Base-by-base conservation (phyloP, 805 yeast species). In the Ogataea siamensis region DNA sequence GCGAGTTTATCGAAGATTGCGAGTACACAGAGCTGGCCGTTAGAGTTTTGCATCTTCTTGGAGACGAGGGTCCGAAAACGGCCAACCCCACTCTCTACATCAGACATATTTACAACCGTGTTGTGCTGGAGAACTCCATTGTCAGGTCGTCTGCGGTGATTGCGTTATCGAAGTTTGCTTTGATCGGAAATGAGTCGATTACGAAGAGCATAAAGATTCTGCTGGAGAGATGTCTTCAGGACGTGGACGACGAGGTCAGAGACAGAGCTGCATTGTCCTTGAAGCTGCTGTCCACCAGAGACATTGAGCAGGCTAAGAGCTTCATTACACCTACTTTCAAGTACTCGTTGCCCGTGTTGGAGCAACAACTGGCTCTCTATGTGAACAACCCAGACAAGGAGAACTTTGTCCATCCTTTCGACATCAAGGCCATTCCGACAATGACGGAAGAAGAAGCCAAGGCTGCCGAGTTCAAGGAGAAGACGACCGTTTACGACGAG, bases 1-100 rank as follows among this genome's bases (percentile, higher is more conserved):
- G 98, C 72, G 99, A 93, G 64, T 89, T 88, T 58, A 93, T 93
- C 54, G 99, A 93, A 66, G 99, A 93, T 70, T 93, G 98, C 68
- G 99, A 93, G 67, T 91, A 74, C 67, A 85, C 96, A 20, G 96
- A 88, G 64, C 78, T 93, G 45, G 78, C 94, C 18, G 95, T 89
- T n/a, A 78, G 98, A 58, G 82, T 93, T 42, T 73, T 93, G 62
- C 96, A 89, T 64, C 64, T 91, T 45, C 74, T 93, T 49, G 99
- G 99, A 59, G 85, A 81, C 49, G 95, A 89, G 63, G 99, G 99
- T 45, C 97, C 99, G 54, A 68, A 72, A 42, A 82, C 96, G 5
- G 51, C 82, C 6, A 83, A 83, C 47, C 96, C 98, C 40, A 83
- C 96, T 1, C 73, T 85, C 53, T 91, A 87, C 64, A 89, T 93